Conservation (phyloP, 257 asterid species). For the Scutellaria minor region DNA sequence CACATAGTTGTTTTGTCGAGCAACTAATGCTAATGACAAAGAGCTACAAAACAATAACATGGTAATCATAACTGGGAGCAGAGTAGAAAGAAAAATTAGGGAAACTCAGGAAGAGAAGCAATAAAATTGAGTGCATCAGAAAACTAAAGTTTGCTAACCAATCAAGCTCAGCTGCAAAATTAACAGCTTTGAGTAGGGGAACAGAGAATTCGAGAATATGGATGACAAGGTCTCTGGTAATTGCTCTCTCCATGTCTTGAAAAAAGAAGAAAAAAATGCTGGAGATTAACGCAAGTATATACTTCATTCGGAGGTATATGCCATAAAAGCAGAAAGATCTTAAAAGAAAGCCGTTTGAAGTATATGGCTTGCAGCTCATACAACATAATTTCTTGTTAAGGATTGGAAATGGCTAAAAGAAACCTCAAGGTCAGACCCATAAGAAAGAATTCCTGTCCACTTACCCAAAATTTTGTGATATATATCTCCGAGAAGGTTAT, state of each 20-base stretch:
- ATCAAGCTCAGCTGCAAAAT: constrained; percentile 93
- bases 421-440: constrained; percentile 24
- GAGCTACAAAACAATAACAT: constrained; percentile 49
- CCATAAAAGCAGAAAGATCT: constrained; percentile 19
- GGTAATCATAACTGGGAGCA: constrained; percentile 39
- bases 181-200: constrained; percentile 70
- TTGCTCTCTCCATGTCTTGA: constrained; percentile 97
- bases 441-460: constrained; percentile 35
- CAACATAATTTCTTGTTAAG: constrained; percentile 26
- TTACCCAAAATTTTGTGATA: constrained; percentile 93
- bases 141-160: constrained; percentile 61
- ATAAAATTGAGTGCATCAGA: constrained; percentile 28
- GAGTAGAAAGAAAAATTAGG: constrained; percentile 28
- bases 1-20: constrained; percentile 92
- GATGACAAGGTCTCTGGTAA: constrained; percentile 79
- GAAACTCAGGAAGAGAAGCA: constrained; percentile 25
- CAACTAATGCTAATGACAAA: constrained; percentile 86
- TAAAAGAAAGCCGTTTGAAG: constrained; percentile 18
- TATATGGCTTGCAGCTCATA: constrained; percentile 20
- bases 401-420: constrained; percentile 31
- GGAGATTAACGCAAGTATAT: constrained; percentile 18
- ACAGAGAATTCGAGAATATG: constrained; percentile 78
- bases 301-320: constrained; percentile 17
- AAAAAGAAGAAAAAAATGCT: constrained; percentile 32
- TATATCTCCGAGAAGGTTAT: constrained; percentile 89